A percentile compares a stretch with the other conserved stretches of the same genome.
Evolutionary conservation across 2,329 filamentous ascomycete genomes (phyloP).

Genomic region (Alternaria tenuissima): DNA sequence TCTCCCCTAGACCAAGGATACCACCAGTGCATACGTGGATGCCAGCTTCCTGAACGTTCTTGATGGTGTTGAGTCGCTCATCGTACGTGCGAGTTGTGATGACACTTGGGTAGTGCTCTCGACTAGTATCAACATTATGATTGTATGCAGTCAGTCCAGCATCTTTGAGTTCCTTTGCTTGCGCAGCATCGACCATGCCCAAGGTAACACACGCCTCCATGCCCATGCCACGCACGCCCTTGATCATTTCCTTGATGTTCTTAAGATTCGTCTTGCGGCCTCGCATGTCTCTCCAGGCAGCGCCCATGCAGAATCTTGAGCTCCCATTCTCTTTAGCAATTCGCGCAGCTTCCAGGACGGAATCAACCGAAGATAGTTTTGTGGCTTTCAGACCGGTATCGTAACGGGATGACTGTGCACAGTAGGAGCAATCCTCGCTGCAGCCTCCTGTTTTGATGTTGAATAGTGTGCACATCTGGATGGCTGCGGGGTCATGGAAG

Average conservation of each 20-base stretch:
- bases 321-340: conserved; percentile 83
- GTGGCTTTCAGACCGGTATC: conserved; percentile 79
- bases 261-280: conserved; percentile 83
- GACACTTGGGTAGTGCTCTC: conserved; percentile 86
- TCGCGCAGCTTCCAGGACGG: conserved; percentile 79
- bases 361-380: conserved; percentile 79
- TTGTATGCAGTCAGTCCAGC: conserved; percentile 92
- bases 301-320: conserved; percentile 94
- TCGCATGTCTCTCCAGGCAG: conserved; percentile 93
- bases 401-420: conserved; percentile 86
- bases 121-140: conserved; percentile 90
- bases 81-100: conserved; percentile 89
- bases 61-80: conserved; percentile 81
- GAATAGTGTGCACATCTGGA: conserved; percentile 94
- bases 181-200: conserved; percentile 85
- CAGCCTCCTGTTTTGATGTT: conserved; percentile 96
- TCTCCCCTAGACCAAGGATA: conserved; percentile 85
- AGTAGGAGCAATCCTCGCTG: conserved; percentile 92
- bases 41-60: conserved; percentile 82
- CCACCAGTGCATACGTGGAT: conserved; percentile 91
- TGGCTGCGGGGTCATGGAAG: conserved; percentile 83
- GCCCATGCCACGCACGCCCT: conserved; percentile 78
- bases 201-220: conserved; percentile 96
- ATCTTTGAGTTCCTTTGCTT: conserved; percentile 82
- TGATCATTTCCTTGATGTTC: conserved; percentile 87